Conservation (phyloP, 2,329 filamentous ascomycete genomes). For the Botrytis medusae region DNA sequence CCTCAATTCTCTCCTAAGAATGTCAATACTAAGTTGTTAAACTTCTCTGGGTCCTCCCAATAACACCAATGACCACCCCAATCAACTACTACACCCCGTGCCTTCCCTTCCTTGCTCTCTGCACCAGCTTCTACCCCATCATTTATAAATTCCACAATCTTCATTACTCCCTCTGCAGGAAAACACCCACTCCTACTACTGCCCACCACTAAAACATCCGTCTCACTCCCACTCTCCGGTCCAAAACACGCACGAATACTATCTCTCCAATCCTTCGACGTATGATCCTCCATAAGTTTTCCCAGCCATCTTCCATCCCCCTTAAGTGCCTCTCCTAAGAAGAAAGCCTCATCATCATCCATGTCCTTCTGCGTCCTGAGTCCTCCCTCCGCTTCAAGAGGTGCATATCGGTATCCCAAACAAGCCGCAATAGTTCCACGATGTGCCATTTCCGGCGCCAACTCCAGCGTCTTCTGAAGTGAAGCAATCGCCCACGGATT, state of each 20-base stretch:
- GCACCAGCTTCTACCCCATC: constrained; percentile 12
- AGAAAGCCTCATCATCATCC: constrained; percentile 35
- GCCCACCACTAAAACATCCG: constrained; percentile 36
- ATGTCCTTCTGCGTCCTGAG: not conserved
- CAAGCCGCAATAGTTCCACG: constrained; percentile 37
- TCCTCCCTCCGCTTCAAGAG: constrained; percentile 25
- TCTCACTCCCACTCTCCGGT: constrained; percentile 25
- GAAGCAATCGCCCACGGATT: constrained; percentile 31
- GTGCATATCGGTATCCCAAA: constrained; percentile 35
- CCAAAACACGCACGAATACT: constrained; percentile 35
- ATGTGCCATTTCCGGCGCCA: constrained; percentile 33
- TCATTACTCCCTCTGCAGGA: constrained; percentile 36
- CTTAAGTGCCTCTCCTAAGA: constrained; percentile 37
- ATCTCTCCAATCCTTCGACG: constrained; percentile 37
- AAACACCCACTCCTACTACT: constrained; percentile 40
- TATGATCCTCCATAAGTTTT: constrained; percentile 40
- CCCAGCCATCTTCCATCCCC: constrained; percentile 37
- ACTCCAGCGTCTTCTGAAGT: constrained; percentile 33
- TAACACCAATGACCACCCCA: constrained; percentile 42
- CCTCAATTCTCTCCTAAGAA: constrained; percentile 27
- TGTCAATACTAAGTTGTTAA: constrained; percentile 31
- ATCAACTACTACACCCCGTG: constrained; percentile 33
- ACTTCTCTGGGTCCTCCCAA: constrained; percentile 37
- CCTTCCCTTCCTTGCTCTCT: constrained; percentile 12
- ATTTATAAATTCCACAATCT: constrained; percentile 37